These are phyloP conservation scores for Botryotinia narcissicola DNA, from an alignment of 2,329 filamentous ascomycete species.

Conservation along the genomic window DNA sequence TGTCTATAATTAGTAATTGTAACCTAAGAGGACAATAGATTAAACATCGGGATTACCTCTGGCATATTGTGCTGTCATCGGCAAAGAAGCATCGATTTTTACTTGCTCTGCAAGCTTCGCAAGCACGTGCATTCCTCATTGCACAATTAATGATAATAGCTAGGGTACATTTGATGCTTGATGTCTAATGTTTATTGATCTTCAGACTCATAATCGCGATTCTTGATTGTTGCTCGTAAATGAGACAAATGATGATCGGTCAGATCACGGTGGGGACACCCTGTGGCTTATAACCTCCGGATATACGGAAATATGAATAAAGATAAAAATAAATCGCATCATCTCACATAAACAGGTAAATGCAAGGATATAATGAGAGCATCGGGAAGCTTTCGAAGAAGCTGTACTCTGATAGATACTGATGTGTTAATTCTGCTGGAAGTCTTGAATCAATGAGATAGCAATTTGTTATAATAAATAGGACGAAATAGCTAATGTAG, in stretches of 20 bases:
- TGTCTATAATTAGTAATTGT: not conserved
- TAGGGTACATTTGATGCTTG: slow-evolving; percentile 2
- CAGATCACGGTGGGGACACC: slow-evolving; percentile 1
- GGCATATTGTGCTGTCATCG: slow-evolving; percentile 28
- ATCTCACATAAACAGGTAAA: not conserved
- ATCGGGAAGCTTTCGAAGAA: not conserved
- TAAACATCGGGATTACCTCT: slow-evolving; percentile 15
- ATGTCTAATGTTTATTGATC: not conserved
- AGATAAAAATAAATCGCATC: not conserved
- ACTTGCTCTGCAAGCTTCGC: slow-evolving; percentile 35
- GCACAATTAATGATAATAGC: not conserved
- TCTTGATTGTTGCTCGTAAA: not conserved
- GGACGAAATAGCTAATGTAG: not conserved
- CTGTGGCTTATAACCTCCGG: not conserved
- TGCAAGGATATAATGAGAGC: not conserved
- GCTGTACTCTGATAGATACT: too few species aligned
- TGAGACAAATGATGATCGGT: not conserved
- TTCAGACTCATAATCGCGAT: not conserved
- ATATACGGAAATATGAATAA: slow-evolving; percentile 10
- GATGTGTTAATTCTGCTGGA: not conserved
- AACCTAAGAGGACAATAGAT: not conserved
- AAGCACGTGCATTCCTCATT: slow-evolving; percentile 36
- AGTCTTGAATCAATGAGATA: not conserved
- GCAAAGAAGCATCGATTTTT: slow-evolving; percentile 35
- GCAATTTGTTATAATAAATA: not conserved